Base-by-base conservation (phyloP, 23 red algal genomes). In the Cyanidiococcus yangmingshanensis region DNA sequence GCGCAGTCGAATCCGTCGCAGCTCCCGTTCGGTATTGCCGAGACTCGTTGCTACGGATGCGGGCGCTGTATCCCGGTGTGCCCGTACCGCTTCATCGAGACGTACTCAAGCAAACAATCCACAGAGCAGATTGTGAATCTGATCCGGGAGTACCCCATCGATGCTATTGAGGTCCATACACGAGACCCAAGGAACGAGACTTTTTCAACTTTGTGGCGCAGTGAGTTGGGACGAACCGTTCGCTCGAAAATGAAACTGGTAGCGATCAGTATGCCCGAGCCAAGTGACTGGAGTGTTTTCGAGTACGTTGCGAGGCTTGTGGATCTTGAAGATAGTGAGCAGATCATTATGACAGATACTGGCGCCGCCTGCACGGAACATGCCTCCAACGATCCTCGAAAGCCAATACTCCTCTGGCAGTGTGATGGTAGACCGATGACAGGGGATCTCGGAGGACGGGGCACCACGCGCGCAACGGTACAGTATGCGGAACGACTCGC, bases 351-450 rank as follows among this genome's bases (percentile, higher is more conserved):
- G n/a, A 21, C 21, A 7, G 45, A 54, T 21, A 2, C 7, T 18
- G 34, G 38, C 37, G 78, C 45, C 36, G 67, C 40, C 7, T 7
- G 34, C 37, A 38, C 39, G 59, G 59, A 67, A 39, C 37, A 12
- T 0, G 1, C 45, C 38, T 18, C 58, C 39, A 2, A 0, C 16
- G 37, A 58, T 36, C 18, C 59, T 34, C 16, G 17, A 7, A 30
- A 58, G 18, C 59, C 37, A 34, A n/a, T 16, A 1, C 30, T 96
- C 3, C 81, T 96, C 17, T 96, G 92, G 92, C 92, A 96, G 71
- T 79, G 87, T n/a, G 92, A 96, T 74, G 92, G 92, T 45, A 75
- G 77, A 63, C 92, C 92, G 2, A 96, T 96, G 92, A 96, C 87
- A 40, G 92, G 92, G 24, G 87, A 96, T 79, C 77, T 96, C 1